phyloP scores from a whole-genome alignment of 1,284 basidiomycete species.

The Heliocybe sulcata region DNA sequence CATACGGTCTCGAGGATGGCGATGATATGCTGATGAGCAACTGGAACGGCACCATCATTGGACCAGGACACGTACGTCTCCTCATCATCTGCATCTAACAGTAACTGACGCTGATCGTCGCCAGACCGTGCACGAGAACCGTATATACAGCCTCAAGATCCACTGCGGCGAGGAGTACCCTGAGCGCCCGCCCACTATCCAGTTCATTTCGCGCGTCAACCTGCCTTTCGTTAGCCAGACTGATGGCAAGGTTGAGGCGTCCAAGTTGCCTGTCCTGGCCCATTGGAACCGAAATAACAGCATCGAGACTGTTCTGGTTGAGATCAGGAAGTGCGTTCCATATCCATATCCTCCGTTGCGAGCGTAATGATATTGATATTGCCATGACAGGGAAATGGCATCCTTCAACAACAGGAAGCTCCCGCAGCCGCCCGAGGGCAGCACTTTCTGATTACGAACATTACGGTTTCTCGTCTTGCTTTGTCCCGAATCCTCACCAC shows the following conservation, averaged over 20 bases:
- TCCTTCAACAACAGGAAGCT: slow-evolving; percentile 88
- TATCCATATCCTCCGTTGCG: not conserved
- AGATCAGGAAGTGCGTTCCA: slow-evolving; percentile 73
- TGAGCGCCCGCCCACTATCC: slow-evolving; percentile 69
- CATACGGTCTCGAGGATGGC: slow-evolving; percentile 88
- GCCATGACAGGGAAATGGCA: slow-evolving; percentile 82
- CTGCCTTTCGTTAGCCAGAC: slow-evolving; percentile 85
- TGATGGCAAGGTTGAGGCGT: slow-evolving; percentile 73
- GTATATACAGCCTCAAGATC: slow-evolving; percentile 96
- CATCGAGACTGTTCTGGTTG: slow-evolving; percentile 85
- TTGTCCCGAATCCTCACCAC: not conserved
- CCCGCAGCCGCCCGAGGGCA: slow-evolving; percentile 90
- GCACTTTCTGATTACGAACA: slow-evolving; percentile 40
- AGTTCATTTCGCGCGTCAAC: slow-evolving; percentile 89
- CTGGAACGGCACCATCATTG: slow-evolving; percentile 99
- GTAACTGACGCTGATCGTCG: not conserved
- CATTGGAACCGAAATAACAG: slow-evolving; percentile 73
- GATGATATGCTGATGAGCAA: slow-evolving; percentile 96
- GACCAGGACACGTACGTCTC: slow-evolving; percentile 82
- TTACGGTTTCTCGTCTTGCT: not conserved
- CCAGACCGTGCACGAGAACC: slow-evolving; percentile 95
- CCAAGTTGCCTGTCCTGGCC: slow-evolving; percentile 63
- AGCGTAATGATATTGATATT: not conserved
- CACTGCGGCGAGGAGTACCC: slow-evolving; percentile 83
- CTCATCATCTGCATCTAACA: slow-evolving; percentile 9